Base-by-base conservation (phyloP, 2,329 filamentous ascomycete genomes). In the Aureobasidium mangrovei region DNA sequence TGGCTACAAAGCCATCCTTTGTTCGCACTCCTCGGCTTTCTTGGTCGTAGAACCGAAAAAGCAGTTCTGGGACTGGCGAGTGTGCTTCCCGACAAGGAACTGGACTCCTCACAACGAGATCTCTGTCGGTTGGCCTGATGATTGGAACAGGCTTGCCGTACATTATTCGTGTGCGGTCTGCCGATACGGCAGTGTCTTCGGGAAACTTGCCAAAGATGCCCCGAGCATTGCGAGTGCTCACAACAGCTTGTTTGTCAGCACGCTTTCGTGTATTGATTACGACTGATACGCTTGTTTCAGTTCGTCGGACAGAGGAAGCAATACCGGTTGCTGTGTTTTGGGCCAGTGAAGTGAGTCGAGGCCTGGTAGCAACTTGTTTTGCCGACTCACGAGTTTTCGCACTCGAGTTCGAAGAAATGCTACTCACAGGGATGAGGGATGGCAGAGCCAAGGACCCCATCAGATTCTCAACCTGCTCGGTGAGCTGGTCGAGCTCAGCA, bases 31-130 rank as follows among this genome's bases (percentile, higher is more conserved):
- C 52, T 24, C 33, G 43, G 7, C 43, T 54, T 0, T 33, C 1
- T 2, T 42, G 28, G 29, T 46, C 43, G 29, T 54, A 54, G 24
- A 38, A 46, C 3, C 52, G 33, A 12, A 40, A 54, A 12, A 54
- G 6, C 2, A 54, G 31, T 3, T 32, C 35, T 0, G 52, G 52
- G 2, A 54, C 18, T 12, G 33, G 2, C 1, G 42, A 33, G 18
- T 54, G 52, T 6, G 52, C 52, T 28, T 54, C 52, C 2, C 1
- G 10, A 2, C 12, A 3, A 5, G 8, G 9, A 8, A 54, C 29
- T 3, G 43, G 43, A 12, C 29, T 7, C 2, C 2, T 28, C 1
- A 45, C n/a, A 10, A 27, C 9, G 2, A 44, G 29, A 26, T 44
- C 26, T 4, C 6, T 3, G 18, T 42, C 42, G 1, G 33, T 53